These are phyloP conservation scores for Candida silvicultrix DNA, from an alignment of 805 yeast genomes.

Conservation along the genomic window DNA sequence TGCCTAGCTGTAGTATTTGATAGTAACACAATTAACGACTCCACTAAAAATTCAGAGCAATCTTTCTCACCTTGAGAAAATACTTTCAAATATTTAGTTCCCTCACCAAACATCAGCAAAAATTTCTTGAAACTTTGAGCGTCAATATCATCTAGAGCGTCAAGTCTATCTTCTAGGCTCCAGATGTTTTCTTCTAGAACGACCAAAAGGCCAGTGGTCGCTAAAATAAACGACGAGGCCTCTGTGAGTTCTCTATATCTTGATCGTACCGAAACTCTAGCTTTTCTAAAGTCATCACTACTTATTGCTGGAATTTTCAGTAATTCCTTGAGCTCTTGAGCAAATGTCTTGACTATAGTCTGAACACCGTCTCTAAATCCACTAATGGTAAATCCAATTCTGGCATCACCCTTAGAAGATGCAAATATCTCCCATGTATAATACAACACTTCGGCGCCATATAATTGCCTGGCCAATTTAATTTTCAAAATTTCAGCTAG, in stretches of 20 bases:
- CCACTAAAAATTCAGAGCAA: background rate
- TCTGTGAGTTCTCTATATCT: slow-evolving; percentile 38
- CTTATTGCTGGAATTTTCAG: slow-evolving; percentile 8
- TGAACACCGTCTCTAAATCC: slow-evolving; percentile 43
- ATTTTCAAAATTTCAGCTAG: slow-evolving; percentile 41
- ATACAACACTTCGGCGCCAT: slow-evolving; percentile 49
- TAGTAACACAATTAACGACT: slow-evolving; percentile 5
- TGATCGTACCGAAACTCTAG: slow-evolving; percentile 40
- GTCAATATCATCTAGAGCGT: slow-evolving; percentile 47
- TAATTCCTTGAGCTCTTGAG: slow-evolving; percentile 25
- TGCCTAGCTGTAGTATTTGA: background rate
- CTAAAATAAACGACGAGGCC: slow-evolving; percentile 40
- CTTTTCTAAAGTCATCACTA: slow-evolving; percentile 35
- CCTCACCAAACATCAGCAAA: slow-evolving; percentile 21
- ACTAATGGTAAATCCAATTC: slow-evolving; percentile 43
- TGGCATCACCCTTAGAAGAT: slow-evolving; percentile 46
- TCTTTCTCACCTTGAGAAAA: slow-evolving; percentile 44
- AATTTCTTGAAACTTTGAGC: slow-evolving; percentile 27
- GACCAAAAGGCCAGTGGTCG: slow-evolving; percentile 43
- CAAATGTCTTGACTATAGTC: slow-evolving; percentile 27
- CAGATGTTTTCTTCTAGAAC: slow-evolving; percentile 52
- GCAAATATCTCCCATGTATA: slow-evolving; percentile 53
- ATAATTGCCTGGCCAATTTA: slow-evolving; percentile 34
- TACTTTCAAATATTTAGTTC: slow-evolving; percentile 30
- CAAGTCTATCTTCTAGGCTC: slow-evolving; percentile 47